A percentile compares a stretch with the other conserved stretches of the same genome.
phyloP scores from a whole-genome alignment of 805 yeast species.

The Candida awuae region DNA sequence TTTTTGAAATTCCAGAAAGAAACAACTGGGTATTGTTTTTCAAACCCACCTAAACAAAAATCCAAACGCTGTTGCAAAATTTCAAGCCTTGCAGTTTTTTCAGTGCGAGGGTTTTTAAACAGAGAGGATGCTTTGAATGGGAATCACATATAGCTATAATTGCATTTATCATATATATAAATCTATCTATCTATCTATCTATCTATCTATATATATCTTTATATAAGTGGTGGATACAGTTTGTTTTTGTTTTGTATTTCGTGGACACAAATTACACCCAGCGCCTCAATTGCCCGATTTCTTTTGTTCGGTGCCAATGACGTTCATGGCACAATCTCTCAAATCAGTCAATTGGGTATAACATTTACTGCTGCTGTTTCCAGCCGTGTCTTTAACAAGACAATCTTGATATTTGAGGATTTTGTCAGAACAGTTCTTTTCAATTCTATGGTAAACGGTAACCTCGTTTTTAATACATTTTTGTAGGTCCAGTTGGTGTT shows the following conservation, averaged over 20 bases:
- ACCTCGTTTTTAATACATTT: slow-evolving; percentile 55
- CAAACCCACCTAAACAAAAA: too few species aligned
- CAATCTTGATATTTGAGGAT: slow-evolving; percentile 63
- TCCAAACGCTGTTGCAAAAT: too few species aligned
- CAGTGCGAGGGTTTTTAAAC: too few species aligned
- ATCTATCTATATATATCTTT: too few species aligned
- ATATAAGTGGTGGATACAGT: too few species aligned
- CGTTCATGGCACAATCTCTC: slow-evolving; percentile 41
- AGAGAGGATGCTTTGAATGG: too few species aligned
- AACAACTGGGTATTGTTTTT: too few species aligned
- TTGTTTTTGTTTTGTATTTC: not conserved
- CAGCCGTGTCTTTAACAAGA: slow-evolving; percentile 37
- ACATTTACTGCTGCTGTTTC: slow-evolving; percentile 42
- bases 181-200: too few species aligned
- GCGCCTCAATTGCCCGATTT: not conserved
- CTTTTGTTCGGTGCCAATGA: slow-evolving; percentile 4
- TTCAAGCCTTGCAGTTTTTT: too few species aligned
- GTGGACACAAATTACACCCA: not conserved
- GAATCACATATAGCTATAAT: too few species aligned
- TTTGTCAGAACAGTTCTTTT: slow-evolving; percentile 48
- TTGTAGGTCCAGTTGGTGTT: slow-evolving; percentile 50
- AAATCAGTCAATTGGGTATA: slow-evolving; percentile 43
- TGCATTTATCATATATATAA: too few species aligned
- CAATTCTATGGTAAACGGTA: slow-evolving; percentile 65
- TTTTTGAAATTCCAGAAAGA: too few species aligned